phyloP scores from a whole-genome alignment of 257 asterid species.

The Eustoma russellianum region DNA sequence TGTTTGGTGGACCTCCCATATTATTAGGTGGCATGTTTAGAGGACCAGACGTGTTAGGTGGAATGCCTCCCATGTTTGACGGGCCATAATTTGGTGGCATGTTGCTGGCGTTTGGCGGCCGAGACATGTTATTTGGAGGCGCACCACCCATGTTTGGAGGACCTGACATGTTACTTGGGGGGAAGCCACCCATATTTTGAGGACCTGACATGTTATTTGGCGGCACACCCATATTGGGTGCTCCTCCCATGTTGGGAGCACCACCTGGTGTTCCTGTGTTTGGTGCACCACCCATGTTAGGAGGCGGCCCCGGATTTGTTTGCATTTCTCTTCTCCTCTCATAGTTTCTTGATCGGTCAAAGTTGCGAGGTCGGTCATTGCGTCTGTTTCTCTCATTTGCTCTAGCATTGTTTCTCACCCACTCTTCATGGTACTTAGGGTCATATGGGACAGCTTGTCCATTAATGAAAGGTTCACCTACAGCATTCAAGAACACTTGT shows the following conservation, averaged over 20 bases:
- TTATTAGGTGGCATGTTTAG: conserved; percentile 8
- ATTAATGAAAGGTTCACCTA: conserved; percentile 94
- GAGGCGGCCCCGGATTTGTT: conserved; percentile 14
- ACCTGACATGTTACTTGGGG: conserved; percentile 17
- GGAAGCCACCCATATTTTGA: conserved; percentile 5
- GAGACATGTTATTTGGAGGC: conserved; percentile 28
- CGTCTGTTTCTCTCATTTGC: conserved; percentile 82
- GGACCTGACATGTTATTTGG: conserved; percentile 14
- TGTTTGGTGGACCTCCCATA: conserved; percentile 14
- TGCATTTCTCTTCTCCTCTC: conserved; percentile 31
- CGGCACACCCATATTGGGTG: conserved; percentile 9
- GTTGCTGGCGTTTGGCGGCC: conserved; percentile 20
- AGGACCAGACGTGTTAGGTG: conserved; percentile 1
- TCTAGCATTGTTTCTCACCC: conserved; percentile 85
- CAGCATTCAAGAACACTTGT: conserved; percentile 13
- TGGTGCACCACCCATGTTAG: conserved; percentile 16
- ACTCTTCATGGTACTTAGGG: conserved; percentile 86
- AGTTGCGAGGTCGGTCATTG: conserved; percentile 70
- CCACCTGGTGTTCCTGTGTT: conserved; percentile 10
- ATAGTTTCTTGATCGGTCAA: conserved; percentile 59
- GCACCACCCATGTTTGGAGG: no score
- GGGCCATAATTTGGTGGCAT: conserved; percentile 14
- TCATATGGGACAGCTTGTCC: conserved; percentile 97
- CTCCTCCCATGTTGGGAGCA: conserved; percentile 19
- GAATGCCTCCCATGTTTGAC: conserved; percentile 14